phyloP scores from a whole-genome alignment of 2,329 filamentous ascomycete species.

The Colletotrichum chlorophyti region DNA sequence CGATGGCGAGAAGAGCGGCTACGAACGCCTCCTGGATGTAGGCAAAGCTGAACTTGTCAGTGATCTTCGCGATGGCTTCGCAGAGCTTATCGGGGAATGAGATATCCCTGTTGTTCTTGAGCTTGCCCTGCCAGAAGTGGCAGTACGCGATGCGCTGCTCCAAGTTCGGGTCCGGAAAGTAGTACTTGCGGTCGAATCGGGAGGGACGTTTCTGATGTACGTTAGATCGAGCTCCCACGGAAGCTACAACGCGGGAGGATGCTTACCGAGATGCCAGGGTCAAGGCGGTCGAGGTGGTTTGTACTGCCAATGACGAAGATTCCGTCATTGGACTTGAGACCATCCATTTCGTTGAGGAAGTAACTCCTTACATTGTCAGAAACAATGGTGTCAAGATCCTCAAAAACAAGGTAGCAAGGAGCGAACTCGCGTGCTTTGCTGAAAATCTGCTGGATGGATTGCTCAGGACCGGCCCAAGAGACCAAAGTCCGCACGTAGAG shows the following conservation, averaged over 20 bases:
- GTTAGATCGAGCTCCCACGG: neutral
- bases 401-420: constrained; percentile 74
- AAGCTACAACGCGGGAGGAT: no score
- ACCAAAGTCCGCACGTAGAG: constrained; percentile 65
- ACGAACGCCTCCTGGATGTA: constrained; percentile 76
- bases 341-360: constrained; percentile 77
- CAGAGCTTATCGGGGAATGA: constrained; percentile 67
- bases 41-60: constrained; percentile 70
- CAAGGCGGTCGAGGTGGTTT: constrained; percentile 70
- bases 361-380: constrained; percentile 66
- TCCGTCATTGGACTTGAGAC: constrained; percentile 72
- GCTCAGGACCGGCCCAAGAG: constrained; percentile 62
- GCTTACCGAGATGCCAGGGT: constrained; percentile 66
- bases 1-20: constrained; percentile 66
- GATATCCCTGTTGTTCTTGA: constrained; percentile 62
- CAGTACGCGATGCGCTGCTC: constrained; percentile 65
- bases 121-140: constrained; percentile 66
- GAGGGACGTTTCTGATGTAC: constrained; percentile 63
- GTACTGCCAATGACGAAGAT: constrained; percentile 74
- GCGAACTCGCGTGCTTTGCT: constrained; percentile 65
- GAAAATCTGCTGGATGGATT: constrained; percentile 60
- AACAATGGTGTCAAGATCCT: constrained; percentile 74
- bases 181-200: constrained; percentile 71
- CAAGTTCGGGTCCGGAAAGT: constrained; percentile 64
- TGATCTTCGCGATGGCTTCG: constrained; percentile 66